Conservation (phyloP, 1,284 basidiomycete genomes). For the Agroathelia rolfsii region DNA sequence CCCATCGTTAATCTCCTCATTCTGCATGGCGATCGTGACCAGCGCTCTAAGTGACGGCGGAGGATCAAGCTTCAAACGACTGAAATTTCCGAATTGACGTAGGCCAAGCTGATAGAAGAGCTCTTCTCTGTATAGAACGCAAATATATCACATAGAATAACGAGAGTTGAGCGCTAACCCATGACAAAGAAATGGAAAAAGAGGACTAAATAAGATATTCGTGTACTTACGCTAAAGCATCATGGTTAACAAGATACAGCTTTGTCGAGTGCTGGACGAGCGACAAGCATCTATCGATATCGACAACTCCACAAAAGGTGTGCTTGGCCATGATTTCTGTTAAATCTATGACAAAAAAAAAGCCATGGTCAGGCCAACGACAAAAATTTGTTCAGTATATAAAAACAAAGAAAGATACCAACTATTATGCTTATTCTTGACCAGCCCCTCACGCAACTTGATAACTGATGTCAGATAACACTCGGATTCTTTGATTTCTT, state of each 20-base stretch:
- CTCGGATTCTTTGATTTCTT: constrained; percentile 67
- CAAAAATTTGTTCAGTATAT: not conserved
- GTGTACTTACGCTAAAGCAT: constrained; percentile 71
- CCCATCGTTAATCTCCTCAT: constrained; percentile 47
- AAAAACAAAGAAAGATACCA: constrained; percentile 18
- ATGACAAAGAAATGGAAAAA: constrained; percentile 3
- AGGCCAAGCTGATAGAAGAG: constrained; percentile 92
- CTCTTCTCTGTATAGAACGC: constrained; percentile 60
- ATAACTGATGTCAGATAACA: constrained; percentile 78
- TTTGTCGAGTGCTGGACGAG: constrained; percentile 85
- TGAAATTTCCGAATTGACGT: constrained; percentile 84
- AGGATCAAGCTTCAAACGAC: constrained; percentile 73
- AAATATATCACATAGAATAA: constrained; percentile 3
- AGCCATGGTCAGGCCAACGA: not conserved
- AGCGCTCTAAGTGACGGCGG: constrained; percentile 66
- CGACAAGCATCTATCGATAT: constrained; percentile 64
- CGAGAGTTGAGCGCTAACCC: constrained; percentile 1
- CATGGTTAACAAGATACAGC: constrained; percentile 85
- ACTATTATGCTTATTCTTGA: constrained; percentile 64
- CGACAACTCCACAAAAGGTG: constrained; percentile 90
- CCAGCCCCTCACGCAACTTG: constrained; percentile 52
- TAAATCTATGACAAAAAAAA: constrained; percentile 43
- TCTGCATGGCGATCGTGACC: constrained; percentile 71
- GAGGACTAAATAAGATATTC: constrained; percentile 10
- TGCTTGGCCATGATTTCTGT: constrained; percentile 81